Evolutionary conservation across 1,284 basidiomycete genomes (phyloP).

Genomic region (Boletus mariae): DNA sequence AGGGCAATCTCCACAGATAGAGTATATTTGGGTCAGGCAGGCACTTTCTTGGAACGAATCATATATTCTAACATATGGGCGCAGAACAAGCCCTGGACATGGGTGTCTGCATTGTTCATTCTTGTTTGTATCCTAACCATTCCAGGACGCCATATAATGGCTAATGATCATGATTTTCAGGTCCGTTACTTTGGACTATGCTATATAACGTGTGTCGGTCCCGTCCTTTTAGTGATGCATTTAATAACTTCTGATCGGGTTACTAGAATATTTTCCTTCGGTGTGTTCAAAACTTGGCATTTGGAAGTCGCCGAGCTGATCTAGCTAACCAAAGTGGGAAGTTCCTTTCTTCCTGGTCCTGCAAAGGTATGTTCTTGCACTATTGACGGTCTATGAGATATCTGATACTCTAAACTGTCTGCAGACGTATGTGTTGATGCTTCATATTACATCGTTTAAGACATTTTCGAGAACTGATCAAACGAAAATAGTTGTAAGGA

Average conservation of each 20-base stretch:
- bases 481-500: background rate
- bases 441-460: background rate
- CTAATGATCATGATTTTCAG: background rate
- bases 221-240: background rate
- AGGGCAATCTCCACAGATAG: background rate
- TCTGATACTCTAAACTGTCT: background rate
- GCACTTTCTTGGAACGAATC: too few relatives aligned
- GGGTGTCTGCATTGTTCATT: background rate
- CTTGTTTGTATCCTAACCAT: background rate
- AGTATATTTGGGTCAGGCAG: background rate
- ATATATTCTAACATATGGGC: background rate
- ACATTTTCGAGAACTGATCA: background rate
- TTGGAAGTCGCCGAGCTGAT: background rate
- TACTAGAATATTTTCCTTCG: background rate
- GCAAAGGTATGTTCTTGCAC: background rate
- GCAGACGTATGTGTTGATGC: background rate
- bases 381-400: background rate
- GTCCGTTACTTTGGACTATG: background rate
- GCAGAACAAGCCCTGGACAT: background rate
- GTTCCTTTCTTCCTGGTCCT: background rate
- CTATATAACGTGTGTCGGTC: background rate
- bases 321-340: background rate
- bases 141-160: background rate
- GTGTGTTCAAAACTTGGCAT: background rate
- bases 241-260: background rate